phyloP scores from a whole-genome alignment of 2,329 filamentous ascomycete genomes.

The Cryphonectria japonica region DNA sequence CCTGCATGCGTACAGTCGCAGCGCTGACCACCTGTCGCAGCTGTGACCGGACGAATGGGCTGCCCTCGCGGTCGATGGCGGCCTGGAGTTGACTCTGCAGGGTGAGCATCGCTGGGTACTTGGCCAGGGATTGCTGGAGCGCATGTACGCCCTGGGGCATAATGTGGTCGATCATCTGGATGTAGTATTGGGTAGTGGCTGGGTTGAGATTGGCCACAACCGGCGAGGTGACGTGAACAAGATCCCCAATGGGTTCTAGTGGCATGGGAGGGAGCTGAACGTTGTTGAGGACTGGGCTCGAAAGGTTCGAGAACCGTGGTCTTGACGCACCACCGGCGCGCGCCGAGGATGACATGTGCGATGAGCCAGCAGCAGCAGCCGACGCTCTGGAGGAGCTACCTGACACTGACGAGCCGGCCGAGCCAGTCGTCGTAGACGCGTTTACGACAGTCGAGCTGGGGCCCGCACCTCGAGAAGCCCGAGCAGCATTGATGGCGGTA shows the following conservation, averaged over 20 bases:
- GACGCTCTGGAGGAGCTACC: conserved; percentile 21
- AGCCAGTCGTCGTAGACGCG: conserved; percentile 13
- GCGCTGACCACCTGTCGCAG: conserved; percentile 54
- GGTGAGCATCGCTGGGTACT: conserved; percentile 53
- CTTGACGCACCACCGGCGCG: conserved; percentile 22
- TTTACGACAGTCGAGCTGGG: conserved; percentile 18
- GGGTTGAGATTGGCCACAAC: conserved; percentile 40
- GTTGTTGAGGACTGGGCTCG: conserved; percentile 24
- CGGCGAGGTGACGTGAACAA: conserved; percentile 39
- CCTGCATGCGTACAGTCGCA: conserved; percentile 50
- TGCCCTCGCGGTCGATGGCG: conserved; percentile 56
- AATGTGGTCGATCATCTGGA: conserved; percentile 56
- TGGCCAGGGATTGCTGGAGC: conserved; percentile 50
- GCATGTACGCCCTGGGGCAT: conserved; percentile 54
- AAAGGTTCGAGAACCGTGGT: conserved; percentile 27
- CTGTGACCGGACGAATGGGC: conserved; percentile 51
- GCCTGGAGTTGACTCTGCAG: conserved; percentile 54
- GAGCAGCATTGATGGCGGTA: conserved; percentile 21
- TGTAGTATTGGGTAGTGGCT: conserved; percentile 48
- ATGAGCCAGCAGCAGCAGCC: neutral
- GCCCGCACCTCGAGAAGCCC: conserved; percentile 12
- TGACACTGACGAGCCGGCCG: conserved; percentile 10
- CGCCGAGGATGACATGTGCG: conserved; percentile 8
- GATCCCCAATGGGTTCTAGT: conserved; percentile 16
- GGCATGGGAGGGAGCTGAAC: conserved; percentile 20